These are phyloP conservation scores for Poronia punctata DNA, from an alignment of 495 filamentous ascomycete genomes.

Conservation along the genomic window DNA sequence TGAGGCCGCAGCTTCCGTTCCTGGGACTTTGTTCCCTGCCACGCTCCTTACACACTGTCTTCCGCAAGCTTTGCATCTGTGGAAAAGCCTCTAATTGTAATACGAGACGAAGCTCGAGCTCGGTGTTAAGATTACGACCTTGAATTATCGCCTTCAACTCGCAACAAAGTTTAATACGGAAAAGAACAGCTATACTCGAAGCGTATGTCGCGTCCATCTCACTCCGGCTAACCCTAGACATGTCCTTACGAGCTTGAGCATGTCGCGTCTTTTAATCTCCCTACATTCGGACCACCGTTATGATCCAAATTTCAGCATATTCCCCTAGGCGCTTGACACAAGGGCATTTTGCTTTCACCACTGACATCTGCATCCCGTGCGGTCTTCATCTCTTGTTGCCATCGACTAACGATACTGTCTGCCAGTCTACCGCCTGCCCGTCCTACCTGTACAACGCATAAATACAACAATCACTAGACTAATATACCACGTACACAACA, in stretches of 20 bases:
- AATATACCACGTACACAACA: conserved; percentile 2
- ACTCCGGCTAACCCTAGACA: too few species aligned
- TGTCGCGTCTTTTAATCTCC: too few species aligned
- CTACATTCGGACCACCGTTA: too few species aligned
- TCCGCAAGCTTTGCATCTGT: background rate
- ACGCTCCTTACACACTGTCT: conserved; percentile 8
- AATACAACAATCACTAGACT: conserved; percentile 7
- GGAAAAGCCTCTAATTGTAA: conserved; percentile 9
- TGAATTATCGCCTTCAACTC: conserved; percentile 7
- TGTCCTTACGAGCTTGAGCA: too few species aligned
- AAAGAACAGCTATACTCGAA: background rate
- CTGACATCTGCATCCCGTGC: too few species aligned
- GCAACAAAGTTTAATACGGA: background rate
- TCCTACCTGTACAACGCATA: conserved; percentile 1
- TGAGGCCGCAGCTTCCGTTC: background rate
- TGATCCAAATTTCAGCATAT: too few species aligned
- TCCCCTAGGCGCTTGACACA: too few species aligned
- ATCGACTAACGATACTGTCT: too few species aligned
- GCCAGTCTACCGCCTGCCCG: too few species aligned
- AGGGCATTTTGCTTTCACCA: too few species aligned
- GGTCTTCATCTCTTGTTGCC: too few species aligned
- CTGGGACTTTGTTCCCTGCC: conserved; percentile 11
- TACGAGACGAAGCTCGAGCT: conserved; percentile 8
- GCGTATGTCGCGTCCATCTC: too few species aligned
- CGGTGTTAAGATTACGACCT: background rate